These are phyloP conservation scores for Fusarium sp. DNA, from an alignment of 2,329 filamentous ascomycete genomes.

Conservation along the genomic window DNA sequence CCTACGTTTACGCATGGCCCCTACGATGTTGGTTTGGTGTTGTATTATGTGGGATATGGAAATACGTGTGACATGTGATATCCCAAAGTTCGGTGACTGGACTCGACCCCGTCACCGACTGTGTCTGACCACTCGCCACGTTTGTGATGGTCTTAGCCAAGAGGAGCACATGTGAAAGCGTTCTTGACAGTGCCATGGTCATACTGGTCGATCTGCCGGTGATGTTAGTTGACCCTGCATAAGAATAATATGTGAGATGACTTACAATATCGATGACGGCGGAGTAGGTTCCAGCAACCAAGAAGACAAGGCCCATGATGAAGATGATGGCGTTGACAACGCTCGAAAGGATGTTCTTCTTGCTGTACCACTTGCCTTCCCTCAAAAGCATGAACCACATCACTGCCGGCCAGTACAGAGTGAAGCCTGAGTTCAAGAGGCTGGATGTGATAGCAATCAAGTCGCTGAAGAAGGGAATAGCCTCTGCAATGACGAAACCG, in stretches of 20 bases:
- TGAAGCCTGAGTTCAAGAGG: slow-evolving; percentile 55
- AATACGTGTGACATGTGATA: slow-evolving; percentile 29
- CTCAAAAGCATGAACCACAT: slow-evolving; percentile 52
- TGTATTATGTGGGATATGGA: slow-evolving; percentile 35
- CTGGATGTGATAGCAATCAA: slow-evolving; percentile 63
- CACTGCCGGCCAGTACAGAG: slow-evolving; percentile 51
- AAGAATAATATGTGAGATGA: fast-evolving
- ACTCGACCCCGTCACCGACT: background rate
- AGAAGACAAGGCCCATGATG: slow-evolving; percentile 24
- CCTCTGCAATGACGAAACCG: slow-evolving; percentile 63
- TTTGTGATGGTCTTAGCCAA: slow-evolving; percentile 2
- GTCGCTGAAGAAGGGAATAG: slow-evolving; percentile 76
- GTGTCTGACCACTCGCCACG: background rate
- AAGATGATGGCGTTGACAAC: slow-evolving; percentile 31
- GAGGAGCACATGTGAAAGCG: slow-evolving; percentile 20
- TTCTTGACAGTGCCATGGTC: slow-evolving; percentile 24
- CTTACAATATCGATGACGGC: slow-evolving; percentile 29
- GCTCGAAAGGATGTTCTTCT: slow-evolving; percentile 20
- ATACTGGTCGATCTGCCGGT: slow-evolving; percentile 25
- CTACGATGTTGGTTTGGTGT: slow-evolving; percentile 33
- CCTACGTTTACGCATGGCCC: slow-evolving; percentile 37
- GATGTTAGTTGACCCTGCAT: background rate
- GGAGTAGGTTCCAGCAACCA: slow-evolving; percentile 30
- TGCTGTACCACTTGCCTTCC: slow-evolving; percentile 36
- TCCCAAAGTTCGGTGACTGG: slow-evolving; percentile 7